Percentiles rank a stretch among this genome's conserved stretches.
These are phyloP conservation scores for Candida adriatica DNA, from an alignment of 805 yeast genomes.

Conservation along the genomic window DNA sequence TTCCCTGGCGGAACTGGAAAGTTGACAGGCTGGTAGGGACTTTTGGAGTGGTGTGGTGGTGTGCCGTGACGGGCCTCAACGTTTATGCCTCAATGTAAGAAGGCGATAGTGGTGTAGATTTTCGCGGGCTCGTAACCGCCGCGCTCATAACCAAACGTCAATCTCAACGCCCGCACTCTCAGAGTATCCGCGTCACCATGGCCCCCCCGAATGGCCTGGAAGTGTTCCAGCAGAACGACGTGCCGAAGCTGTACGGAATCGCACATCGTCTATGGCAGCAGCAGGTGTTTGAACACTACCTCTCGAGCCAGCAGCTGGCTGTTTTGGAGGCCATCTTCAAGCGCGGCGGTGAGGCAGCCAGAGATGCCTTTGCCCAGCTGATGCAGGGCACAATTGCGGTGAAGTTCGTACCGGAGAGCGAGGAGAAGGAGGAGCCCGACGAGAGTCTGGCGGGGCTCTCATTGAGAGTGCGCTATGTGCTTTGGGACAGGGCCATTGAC, in stretches of 20 bases:
- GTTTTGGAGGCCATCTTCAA: slow-evolving; percentile 40
- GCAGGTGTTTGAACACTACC: slow-evolving; percentile 39
- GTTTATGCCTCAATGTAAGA: slow-evolving; percentile 15
- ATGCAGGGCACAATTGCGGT: slow-evolving; percentile 28
- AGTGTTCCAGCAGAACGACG: slow-evolving; percentile 23
- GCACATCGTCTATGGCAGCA: slow-evolving; percentile 22
- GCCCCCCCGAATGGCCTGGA: slow-evolving; percentile 11
- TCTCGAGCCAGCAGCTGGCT: slow-evolving; percentile 50
- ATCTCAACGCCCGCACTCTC: background rate
- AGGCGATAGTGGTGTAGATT: no score
- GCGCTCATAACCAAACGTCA: background rate
- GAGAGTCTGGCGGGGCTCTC: slow-evolving; percentile 31
- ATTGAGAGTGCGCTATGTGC: slow-evolving; percentile 54
- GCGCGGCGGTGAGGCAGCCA: slow-evolving; percentile 15
- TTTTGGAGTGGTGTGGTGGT: slow-evolving; percentile 23
- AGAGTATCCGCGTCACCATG: background rate
- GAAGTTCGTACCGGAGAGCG: slow-evolving; percentile 14
- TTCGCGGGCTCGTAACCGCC: no score
- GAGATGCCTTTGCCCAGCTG: slow-evolving; percentile 37
- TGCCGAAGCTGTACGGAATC: slow-evolving; percentile 17
- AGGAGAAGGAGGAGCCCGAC: slow-evolving; percentile 1
- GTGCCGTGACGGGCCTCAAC: slow-evolving; percentile 17
- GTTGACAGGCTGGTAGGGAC: slow-evolving; percentile 21
- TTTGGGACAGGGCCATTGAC: slow-evolving; percentile 69
- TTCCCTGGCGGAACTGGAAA: slow-evolving; percentile 20